A percentile compares a stretch with the other conserved stretches of the same genome.
These are phyloP conservation scores for Pisolithus sp. DNA, from an alignment of 768 basidiomycete genomes.

Conservation along the genomic window DNA sequence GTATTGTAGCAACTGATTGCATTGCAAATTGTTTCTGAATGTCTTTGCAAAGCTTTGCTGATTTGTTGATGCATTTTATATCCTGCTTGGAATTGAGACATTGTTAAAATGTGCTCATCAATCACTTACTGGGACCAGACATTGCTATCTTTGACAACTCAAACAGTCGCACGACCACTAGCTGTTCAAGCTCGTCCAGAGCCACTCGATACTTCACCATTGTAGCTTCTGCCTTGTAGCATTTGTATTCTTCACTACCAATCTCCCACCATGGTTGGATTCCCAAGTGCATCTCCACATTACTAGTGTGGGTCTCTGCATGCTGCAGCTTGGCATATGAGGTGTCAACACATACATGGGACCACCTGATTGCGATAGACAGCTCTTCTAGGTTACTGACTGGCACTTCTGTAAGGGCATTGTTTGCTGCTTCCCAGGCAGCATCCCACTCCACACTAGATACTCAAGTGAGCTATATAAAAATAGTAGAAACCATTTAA, in stretches of 20 bases:
- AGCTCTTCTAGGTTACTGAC: too few relatives aligned
- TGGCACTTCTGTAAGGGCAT: too few relatives aligned
- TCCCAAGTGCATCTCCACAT: too few relatives aligned
- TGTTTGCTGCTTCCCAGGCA: too few relatives aligned
- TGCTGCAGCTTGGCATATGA: too few relatives aligned
- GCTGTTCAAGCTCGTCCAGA: neutral
- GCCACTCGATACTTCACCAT: neutral
- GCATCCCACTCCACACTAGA: too few relatives aligned
- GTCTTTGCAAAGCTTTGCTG: neutral
- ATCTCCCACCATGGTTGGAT: neutral
- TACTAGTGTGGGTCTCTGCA: too few relatives aligned
- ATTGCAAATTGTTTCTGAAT: neutral
- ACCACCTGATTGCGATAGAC: too few relatives aligned
- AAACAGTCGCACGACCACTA: neutral
- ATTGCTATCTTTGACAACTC: neutral
- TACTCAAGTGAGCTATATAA: too few relatives aligned
- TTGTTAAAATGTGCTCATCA: neutral
- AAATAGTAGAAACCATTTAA: too few relatives aligned
- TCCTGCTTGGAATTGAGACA: neutral
- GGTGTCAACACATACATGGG: too few relatives aligned
- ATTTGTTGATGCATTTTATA: constrained; percentile 6
- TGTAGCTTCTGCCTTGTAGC: neutral
- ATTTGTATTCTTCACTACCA: neutral
- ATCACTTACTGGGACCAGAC: neutral
- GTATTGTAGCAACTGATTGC: neutral